These are phyloP conservation scores for Coelastrella sp. DNA, from an alignment of 139 green algal species.

Conservation along the genomic window DNA sequence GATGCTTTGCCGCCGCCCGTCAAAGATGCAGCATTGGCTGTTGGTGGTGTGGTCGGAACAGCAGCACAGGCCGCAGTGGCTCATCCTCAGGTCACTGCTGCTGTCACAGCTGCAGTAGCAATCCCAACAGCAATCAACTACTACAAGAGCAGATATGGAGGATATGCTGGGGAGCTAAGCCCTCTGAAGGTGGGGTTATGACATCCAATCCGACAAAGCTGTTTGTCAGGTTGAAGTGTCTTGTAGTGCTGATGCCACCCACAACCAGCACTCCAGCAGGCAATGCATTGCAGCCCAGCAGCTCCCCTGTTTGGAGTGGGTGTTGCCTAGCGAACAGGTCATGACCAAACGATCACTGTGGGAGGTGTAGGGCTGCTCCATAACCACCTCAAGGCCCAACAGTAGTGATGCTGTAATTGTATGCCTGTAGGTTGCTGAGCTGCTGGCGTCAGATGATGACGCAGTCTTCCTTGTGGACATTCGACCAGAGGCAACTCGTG, in stretches of 20 bases:
- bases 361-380: too few relatives aligned
- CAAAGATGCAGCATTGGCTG: conserved; percentile 30
- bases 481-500: conserved; percentile 57
- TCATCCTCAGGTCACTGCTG: conserved; percentile 40
- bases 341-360: too few relatives aligned
- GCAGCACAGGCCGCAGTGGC: background rate
- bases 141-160: conserved; percentile 55
- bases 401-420: too few relatives aligned
- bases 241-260: too few relatives aligned
- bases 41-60: conserved; percentile 5
- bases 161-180: conserved; percentile 61
- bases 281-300: background rate
- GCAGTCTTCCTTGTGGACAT: conserved; percentile 70
- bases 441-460: conserved; percentile 17
- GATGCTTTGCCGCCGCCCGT: conserved; percentile 2
- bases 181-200: conserved; percentile 48
- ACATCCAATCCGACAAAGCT: background rate
- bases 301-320: background rate
- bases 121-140: conserved; percentile 42
- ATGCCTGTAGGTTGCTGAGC: background rate
- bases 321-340: too few relatives aligned
- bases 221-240: too few relatives aligned
- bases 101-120: conserved; percentile 49
- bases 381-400: too few relatives aligned
- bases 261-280: too few relatives aligned